Conservation (phyloP, 805 yeast genomes). For the Candida rishiriensis region DNA sequence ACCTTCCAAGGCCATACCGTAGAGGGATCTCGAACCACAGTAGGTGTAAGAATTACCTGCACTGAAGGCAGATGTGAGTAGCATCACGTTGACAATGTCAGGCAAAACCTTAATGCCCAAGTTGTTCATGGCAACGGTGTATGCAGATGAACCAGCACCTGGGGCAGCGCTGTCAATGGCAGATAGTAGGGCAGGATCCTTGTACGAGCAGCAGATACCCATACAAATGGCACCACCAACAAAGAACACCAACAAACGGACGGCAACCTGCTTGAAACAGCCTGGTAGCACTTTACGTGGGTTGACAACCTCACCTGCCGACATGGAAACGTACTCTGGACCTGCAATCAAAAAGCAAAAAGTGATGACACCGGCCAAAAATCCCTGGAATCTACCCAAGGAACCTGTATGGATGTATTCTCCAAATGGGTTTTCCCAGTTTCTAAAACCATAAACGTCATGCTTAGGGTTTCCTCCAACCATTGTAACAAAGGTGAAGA, state of each 20-base stretch:
- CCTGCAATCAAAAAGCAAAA: constrained; percentile 44
- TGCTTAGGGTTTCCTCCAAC: constrained; percentile 47
- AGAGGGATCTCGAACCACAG: constrained; percentile 43
- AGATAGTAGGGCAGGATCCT: constrained; percentile 33
- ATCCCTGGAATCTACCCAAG: constrained; percentile 44
- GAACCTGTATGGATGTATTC: constrained; percentile 37
- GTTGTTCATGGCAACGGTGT: constrained; percentile 45
- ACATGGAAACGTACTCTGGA: constrained; percentile 45
- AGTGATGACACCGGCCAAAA: constrained; percentile 36
- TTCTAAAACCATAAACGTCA: constrained; percentile 34
- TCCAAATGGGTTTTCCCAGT: constrained; percentile 30
- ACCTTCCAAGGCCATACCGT: constrained; percentile 43
- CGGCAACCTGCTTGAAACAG: constrained; percentile 44
- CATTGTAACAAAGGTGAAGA: constrained; percentile 44
- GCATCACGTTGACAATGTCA: constrained; percentile 39
- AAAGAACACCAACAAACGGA: constrained; percentile 40
- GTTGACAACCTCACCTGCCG: constrained; percentile 44
- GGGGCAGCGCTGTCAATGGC: constrained; percentile 33
- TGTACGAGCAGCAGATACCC: constrained; percentile 40
- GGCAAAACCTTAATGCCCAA: constrained; percentile 39
- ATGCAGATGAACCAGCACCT: constrained; percentile 46
- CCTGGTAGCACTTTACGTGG: constrained; percentile 45
- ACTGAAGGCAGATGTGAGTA: constrained; percentile 41
- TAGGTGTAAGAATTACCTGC: constrained; percentile 47
- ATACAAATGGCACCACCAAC: constrained; percentile 46